A percentile compares a stretch with the other conserved stretches of the same genome.
phyloP scores from a whole-genome alignment of 495 filamentous ascomycete species.

The Bryoglossum gracile region DNA sequence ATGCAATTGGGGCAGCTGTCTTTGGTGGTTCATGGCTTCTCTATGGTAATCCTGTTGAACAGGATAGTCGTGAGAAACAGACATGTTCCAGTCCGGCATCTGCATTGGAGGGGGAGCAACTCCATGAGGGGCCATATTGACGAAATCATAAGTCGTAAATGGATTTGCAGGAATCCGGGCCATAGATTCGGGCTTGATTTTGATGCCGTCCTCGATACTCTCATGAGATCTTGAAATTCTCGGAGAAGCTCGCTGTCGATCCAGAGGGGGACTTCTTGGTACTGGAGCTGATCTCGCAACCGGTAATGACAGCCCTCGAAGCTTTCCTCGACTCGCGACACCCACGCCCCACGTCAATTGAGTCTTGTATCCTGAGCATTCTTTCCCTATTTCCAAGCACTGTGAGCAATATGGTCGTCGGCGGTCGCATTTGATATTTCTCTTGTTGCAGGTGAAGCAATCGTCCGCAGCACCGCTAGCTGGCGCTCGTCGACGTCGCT shows the following conservation, averaged over 20 bases:
- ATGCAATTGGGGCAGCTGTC: constrained; percentile 21
- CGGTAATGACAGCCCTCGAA: constrained; percentile 80
- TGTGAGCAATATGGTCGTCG: constrained; percentile 91
- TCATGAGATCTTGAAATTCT: constrained; percentile 16
- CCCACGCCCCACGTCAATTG: constrained; percentile 97
- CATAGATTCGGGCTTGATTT: constrained; percentile 22
- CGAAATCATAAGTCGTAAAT: constrained; percentile 42
- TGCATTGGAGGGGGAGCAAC: constrained; percentile 23
- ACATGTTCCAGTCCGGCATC: constrained; percentile 22
- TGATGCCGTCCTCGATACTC: constrained; percentile 16
- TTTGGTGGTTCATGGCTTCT: constrained; percentile 20
- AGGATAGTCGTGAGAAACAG: constrained; percentile 18
- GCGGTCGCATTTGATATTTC: constrained; percentile 79
- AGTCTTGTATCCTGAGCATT: constrained; percentile 96
- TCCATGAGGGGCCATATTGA: constrained; percentile 38
- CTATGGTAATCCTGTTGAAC: constrained; percentile 16
- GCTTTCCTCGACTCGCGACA: constrained; percentile 92
- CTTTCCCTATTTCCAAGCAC: constrained; percentile 84
- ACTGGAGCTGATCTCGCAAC: constrained; percentile 66
- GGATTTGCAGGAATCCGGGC: constrained; percentile 13
- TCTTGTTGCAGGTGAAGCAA: constrained; percentile 88
- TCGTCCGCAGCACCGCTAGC: constrained; percentile 88
- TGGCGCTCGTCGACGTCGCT: constrained; percentile 80
- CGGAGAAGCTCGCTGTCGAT: constrained; percentile 16
- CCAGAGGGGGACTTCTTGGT: constrained; percentile 24